Percentiles rank a stretch among this genome's conserved stretches.
Evolutionary conservation across 441 rosid species (phyloP).

Genomic region (Pelargonium australe): DNA sequence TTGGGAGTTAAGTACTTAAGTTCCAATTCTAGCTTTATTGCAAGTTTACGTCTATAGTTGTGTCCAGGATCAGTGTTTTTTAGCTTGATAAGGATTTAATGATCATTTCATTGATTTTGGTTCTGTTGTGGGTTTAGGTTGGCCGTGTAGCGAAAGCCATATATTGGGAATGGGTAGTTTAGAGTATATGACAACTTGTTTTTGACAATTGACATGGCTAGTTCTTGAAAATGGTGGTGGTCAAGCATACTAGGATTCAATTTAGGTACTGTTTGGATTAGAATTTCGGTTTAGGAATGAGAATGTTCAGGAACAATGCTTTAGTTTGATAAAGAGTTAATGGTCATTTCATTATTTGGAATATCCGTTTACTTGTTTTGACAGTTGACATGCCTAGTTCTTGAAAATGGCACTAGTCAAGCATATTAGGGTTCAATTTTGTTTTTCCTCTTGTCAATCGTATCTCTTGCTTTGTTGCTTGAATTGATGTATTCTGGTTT

Average conservation of each 20-base stretch:
- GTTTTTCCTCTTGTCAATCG: neutral
- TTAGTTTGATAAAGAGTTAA: no score
- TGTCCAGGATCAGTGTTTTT: neutral
- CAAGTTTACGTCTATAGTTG: neutral
- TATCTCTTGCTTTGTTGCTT: neutral
- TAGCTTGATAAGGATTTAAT: neutral
- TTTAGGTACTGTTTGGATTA: neutral
- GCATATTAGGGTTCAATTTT: neutral
- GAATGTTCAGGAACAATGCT: no score
- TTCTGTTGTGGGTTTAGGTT: neutral
- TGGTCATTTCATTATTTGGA: neutral
- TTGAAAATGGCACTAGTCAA: neutral
- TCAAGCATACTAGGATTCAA: neutral
- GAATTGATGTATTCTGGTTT: constrained; percentile 10
- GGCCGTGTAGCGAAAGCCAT: neutral
- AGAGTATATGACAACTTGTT: neutral
- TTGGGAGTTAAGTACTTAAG: no score
- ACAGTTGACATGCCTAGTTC: neutral
- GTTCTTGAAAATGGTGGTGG: neutral
- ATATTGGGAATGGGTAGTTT: neutral
- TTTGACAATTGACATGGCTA: neutral
- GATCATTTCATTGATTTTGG: neutral
- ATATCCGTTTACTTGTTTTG: neutral
- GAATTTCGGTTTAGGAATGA: no score
- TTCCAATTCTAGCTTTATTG: no score